phyloP scores from a whole-genome alignment of 768 basidiomycete species.

The Austroboletus festivus region DNA sequence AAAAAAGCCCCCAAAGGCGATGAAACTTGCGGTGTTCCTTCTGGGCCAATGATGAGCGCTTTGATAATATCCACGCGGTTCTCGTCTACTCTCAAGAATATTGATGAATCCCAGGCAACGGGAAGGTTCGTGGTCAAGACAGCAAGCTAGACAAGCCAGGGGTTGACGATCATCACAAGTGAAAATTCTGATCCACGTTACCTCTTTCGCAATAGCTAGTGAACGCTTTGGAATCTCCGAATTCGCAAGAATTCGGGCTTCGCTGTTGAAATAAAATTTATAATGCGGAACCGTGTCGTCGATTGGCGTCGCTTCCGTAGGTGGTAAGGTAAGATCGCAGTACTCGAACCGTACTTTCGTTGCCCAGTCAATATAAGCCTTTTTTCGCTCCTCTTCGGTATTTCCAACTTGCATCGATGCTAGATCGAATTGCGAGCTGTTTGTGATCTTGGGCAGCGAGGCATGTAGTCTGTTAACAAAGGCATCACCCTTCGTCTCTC shows the following conservation, averaged over 20 bases:
- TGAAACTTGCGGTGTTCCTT: constrained; percentile 80
- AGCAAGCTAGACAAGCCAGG: constrained; percentile 60
- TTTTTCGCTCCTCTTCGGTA: constrained; percentile 65
- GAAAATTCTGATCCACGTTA: constrained; percentile 23
- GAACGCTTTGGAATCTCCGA: constrained; percentile 90
- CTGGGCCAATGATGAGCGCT: constrained; percentile 87
- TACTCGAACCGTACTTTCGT: constrained; percentile 82
- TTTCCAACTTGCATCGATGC: constrained; percentile 38
- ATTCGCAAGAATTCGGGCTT: constrained; percentile 79
- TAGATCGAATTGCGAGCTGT: constrained; percentile 46
- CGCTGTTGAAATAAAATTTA: constrained; percentile 79
- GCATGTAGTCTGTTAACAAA: constrained; percentile 79
- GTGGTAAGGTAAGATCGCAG: constrained; percentile 71
- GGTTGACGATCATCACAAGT: constrained; percentile 2
- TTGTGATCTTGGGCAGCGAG: constrained; percentile 70
- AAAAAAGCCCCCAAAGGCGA: neutral
- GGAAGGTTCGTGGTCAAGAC: constrained; percentile 92
- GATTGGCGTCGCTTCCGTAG: constrained; percentile 29
- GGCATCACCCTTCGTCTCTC: constrained; percentile 84
- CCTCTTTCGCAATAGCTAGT: constrained; percentile 94
- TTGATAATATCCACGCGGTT: constrained; percentile 89
- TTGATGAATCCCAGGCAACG: constrained; percentile 92
- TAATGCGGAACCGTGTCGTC: constrained; percentile 65
- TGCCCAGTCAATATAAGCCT: constrained; percentile 83
- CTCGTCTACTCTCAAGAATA: constrained; percentile 92